These are phyloP conservation scores for Phytophthora citricola DNA, from an alignment of 352 stramenopile genomes.

Conservation along the genomic window DNA sequence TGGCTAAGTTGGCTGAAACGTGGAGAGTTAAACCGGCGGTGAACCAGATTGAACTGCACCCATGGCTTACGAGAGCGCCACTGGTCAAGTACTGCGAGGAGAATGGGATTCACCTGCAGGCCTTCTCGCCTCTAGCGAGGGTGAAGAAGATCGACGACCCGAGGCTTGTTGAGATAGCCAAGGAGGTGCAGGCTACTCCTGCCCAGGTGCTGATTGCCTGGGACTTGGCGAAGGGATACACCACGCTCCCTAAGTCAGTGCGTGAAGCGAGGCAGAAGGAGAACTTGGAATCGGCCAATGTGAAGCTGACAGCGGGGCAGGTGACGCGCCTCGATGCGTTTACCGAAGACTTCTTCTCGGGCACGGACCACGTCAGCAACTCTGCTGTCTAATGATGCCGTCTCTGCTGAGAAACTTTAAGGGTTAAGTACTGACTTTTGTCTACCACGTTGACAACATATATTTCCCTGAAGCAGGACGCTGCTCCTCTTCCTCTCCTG, in stretches of 20 bases:
- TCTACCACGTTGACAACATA: constrained; percentile 43
- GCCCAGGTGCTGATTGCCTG: constrained; percentile 61
- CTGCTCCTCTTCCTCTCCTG: constrained; percentile 16
- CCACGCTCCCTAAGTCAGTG: constrained; percentile 61
- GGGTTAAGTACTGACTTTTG: constrained; percentile 18
- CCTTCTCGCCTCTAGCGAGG: constrained; percentile 56
- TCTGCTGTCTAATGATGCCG: constrained; percentile 34
- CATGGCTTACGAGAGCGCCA: constrained; percentile 59
- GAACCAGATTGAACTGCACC: constrained; percentile 82
- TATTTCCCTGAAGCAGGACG: constrained; percentile 15
- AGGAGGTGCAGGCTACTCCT: constrained; percentile 36
- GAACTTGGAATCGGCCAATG: constrained; percentile 48
- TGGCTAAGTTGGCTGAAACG: constrained; percentile 69
- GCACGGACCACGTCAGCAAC: constrained; percentile 47
- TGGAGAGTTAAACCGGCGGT: constrained; percentile 60
- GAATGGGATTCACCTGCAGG: constrained; percentile 49
- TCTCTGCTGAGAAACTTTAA: neutral
- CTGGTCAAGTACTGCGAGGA: constrained; percentile 63
- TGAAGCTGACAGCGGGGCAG: constrained; percentile 44
- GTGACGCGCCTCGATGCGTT: constrained; percentile 44
- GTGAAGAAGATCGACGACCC: constrained; percentile 51
- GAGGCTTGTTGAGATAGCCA: constrained; percentile 42
- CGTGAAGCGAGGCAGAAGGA: constrained; percentile 50
- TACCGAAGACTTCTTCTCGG: constrained; percentile 45
- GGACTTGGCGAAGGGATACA: constrained; percentile 47